Evolutionary conservation across 139 green algal genomes (phyloP).

Genomic region (Limnomonas spitsbergensis): DNA sequence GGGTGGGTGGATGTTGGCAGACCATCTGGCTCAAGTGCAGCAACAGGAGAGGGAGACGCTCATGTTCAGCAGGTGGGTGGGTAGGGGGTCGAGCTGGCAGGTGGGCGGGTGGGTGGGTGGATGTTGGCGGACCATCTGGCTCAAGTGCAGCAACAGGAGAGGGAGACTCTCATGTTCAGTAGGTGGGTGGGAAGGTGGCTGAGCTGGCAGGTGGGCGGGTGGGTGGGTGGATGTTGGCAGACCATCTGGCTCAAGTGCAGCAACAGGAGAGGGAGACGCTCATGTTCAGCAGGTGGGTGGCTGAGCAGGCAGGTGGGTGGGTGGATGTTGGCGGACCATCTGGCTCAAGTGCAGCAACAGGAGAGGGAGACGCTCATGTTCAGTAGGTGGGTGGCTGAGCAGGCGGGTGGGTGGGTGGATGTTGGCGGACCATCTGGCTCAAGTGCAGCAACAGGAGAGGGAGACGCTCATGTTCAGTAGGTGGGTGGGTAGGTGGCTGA

Average conservation of each 20-base stretch:
- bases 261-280: not conserved
- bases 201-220: not conserved
- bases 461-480: constrained; percentile 4
- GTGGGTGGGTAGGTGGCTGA: not conserved
- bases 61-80: not conserved
- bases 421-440: constrained; percentile 4
- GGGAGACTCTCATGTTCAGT: not conserved
- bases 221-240: not conserved
- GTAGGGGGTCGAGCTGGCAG: not conserved
- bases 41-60: not conserved
- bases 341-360: not conserved
- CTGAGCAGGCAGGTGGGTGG: not conserved
- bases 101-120: not conserved
- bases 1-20: not conserved
- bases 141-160: not conserved
- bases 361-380: too few relatives aligned
- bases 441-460: not conserved
- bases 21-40: not conserved
- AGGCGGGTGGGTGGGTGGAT: not conserved
- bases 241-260: not conserved
- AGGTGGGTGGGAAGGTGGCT: not conserved
- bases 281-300: not conserved
- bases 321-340: too few relatives aligned
- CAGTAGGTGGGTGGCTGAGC: too few relatives aligned
- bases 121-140: not conserved